Base-by-base conservation (phyloP, 2,329 filamentous ascomycete species). In the Ceratocystis diversiconidia region DNA sequence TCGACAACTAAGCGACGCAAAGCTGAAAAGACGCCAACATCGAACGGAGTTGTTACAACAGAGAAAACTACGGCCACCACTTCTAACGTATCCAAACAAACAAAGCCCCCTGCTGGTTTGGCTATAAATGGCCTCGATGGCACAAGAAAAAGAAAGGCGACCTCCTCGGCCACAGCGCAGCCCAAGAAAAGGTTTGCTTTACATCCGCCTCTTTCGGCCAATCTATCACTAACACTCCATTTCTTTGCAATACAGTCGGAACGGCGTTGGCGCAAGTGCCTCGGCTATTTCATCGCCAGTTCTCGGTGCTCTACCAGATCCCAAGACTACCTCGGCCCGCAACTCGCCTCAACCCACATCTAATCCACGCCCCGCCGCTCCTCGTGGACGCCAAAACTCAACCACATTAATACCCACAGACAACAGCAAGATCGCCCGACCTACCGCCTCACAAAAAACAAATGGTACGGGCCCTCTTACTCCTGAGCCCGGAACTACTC, bases 251-350 rank as follows among this genome's bases (percentile, higher is more conserved):
- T 69, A 64, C 63, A 72, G 71, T 66, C 76, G 73, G 65, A 76
- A 75, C 65, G 73, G 74, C 30, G 68, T 70, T 43, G 76, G 78
- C 30, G 81, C 79, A 67, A 89, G 89, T 0, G 85, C 88, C 19
- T 86, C 85, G 2, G 78, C 87, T 69, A 82, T 85, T n/a, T 87
- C 90, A 1, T 92, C 91, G 1, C 89, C 90, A 19, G 80, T 91
- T 60, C 79, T 89, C 61, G 82, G 84, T 61, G 82, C 81, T n/a
- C 83, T 90, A 67, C 81, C 84, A 30, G 88, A 90, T 70, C 36
- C 76, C 1, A 80, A 80, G 69, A 79, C 76, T 69, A 75, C 73
- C 64, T 78, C 73, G 2, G 36, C 48, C 32, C 32, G 65, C 64
- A 25, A 64, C 62, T 68, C 66, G 36, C 63, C 66, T 12, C 50